Evolutionary conservation across 495 filamentous ascomycete genomes (phyloP).

Genomic region (Schizothecium vesticola): DNA sequence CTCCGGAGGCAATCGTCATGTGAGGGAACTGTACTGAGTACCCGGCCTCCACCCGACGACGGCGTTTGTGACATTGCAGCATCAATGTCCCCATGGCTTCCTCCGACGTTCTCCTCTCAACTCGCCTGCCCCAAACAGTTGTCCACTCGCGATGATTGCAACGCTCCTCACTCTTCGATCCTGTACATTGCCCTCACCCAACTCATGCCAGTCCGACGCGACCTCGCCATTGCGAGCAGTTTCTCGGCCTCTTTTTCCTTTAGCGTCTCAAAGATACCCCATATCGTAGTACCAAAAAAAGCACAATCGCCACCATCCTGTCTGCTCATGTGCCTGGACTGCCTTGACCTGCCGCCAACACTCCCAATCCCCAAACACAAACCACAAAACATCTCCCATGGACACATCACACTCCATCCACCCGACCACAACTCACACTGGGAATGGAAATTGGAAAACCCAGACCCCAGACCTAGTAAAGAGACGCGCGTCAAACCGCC

Average conservation of each 20-base stretch:
- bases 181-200: background rate
- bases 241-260: background rate
- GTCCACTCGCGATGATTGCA: background rate
- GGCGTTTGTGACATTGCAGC: too few species aligned
- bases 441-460: background rate
- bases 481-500: background rate
- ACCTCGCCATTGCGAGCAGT: background rate
- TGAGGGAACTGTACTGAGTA: conserved; percentile 29
- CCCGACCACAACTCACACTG: background rate
- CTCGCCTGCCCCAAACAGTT: background rate
- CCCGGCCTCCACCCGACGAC: background rate
- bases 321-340: background rate
- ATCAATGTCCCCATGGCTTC: background rate
- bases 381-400: too few species aligned
- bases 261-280: background rate
- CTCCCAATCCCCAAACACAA: too few species aligned
- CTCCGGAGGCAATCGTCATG: conserved; percentile 27
- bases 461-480: background rate
- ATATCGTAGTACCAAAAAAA: background rate
- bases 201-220: background rate
- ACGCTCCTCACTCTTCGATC: background rate
- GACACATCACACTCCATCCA: too few species aligned
- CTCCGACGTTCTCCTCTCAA: background rate
- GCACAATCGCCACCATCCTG: background rate
- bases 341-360: too few species aligned